A percentile compares a stretch with the other conserved stretches of the same genome.
Evolutionary conservation across 2,329 filamentous ascomycete species (phyloP).

Genomic region (Aspergillus phoenicis): DNA sequence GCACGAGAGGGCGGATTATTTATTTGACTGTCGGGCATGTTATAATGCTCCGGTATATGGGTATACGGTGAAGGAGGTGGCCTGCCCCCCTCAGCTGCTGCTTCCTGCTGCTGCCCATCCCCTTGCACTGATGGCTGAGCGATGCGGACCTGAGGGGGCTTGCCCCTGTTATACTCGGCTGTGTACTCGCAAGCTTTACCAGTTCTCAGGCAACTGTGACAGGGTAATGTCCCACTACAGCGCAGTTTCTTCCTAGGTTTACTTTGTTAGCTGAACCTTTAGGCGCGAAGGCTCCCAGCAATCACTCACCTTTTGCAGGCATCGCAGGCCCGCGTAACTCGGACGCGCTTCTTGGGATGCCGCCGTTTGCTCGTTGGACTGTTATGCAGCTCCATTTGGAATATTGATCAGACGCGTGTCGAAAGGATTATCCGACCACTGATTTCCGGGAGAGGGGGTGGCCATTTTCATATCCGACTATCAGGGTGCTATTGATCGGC

Average conservation of each 20-base stretch:
- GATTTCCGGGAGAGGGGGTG: slow-evolving; percentile 5
- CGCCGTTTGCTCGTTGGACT: slow-evolving; percentile 14
- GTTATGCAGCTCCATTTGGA: slow-evolving; percentile 11
- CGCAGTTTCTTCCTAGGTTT: slow-evolving; percentile 19
- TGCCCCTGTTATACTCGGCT: slow-evolving; percentile 19
- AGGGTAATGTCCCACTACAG: slow-evolving; percentile 20
- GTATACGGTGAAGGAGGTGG: neutral
- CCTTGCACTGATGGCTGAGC: neutral
- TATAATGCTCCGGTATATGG: neutral
- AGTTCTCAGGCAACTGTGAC: slow-evolving; percentile 14
- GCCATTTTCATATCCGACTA: neutral
- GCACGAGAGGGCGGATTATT: slow-evolving; percentile 10
- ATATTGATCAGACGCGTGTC: neutral
- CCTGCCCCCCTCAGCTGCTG: neutral
- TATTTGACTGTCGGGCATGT: neutral
- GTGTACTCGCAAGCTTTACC: slow-evolving; percentile 15
- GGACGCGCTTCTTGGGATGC: slow-evolving; percentile 18
- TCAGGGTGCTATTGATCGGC: neutral
- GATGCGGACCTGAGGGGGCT: slow-evolving; percentile 15
- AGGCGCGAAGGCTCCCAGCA: neutral
- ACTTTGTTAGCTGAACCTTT: neutral
- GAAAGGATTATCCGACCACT: neutral
- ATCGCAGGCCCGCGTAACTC: slow-evolving; percentile 22
- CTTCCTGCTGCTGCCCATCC: neutral
- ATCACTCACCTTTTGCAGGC: slow-evolving; percentile 16